These are phyloP conservation scores for Penicillium sumatraense DNA, from an alignment of 2,329 filamentous ascomycete genomes.

Conservation along the genomic window DNA sequence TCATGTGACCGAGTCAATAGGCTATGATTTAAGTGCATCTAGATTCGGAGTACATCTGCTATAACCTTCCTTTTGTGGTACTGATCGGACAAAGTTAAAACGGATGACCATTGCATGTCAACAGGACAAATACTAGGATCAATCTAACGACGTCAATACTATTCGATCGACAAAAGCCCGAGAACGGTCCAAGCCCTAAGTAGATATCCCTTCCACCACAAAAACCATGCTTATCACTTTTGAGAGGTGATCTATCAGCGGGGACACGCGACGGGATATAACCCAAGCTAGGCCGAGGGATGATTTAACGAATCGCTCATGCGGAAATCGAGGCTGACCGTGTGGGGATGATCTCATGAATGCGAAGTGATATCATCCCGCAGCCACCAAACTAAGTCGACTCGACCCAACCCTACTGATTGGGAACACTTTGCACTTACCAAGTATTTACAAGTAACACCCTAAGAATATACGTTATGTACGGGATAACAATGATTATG, in stretches of 20 bases:
- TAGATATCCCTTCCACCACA: neutral
- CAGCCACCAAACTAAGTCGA: constrained; percentile 4
- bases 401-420: neutral
- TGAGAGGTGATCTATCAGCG: neutral
- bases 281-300: neutral
- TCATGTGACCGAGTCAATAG: neutral
- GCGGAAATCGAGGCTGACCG: constrained; percentile 13
- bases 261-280: neutral
- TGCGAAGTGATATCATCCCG: constrained; percentile 24
- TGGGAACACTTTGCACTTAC: neutral
- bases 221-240: neutral
- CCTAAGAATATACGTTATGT: neutral
- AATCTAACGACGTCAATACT: neutral
- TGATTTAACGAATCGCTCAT: constrained; percentile 2
- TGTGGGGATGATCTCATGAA: constrained; percentile 22
- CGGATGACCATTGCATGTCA: neutral
- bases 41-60: neutral
- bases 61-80: neutral
- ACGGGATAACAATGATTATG: neutral
- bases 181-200: neutral
- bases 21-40: neutral
- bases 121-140: neutral
- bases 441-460: constrained; percentile 3
- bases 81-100: neutral
- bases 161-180: neutral